phyloP scores from a whole-genome alignment of 2,329 filamentous ascomycete genomes.

The Fusarium anguioides region DNA sequence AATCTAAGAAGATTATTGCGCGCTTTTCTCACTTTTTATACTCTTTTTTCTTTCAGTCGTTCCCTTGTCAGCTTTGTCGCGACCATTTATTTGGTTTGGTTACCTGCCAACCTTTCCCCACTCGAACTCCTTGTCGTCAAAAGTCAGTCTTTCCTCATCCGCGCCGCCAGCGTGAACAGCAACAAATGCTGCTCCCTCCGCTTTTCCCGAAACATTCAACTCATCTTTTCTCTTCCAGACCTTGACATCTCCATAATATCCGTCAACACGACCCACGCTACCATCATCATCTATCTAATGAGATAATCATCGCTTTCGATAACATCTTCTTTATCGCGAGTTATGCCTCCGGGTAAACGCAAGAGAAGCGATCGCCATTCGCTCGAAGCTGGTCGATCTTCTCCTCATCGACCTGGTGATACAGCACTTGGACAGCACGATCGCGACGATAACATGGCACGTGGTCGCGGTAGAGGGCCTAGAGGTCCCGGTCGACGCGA shows the following conservation, averaged over 20 bases:
- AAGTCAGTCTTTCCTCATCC: constrained; percentile 43
- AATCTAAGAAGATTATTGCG: constrained; percentile 1
- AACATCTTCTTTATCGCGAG: constrained; percentile 39
- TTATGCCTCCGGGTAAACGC: constrained; percentile 67
- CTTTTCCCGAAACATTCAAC: constrained; percentile 20
- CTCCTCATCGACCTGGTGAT: constrained; percentile 71
- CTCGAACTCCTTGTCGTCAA: constrained; percentile 43
- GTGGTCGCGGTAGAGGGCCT: constrained; percentile 60
- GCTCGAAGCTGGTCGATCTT: constrained; percentile 64
- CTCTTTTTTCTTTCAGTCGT: constrained; percentile 35
- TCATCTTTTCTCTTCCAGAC: constrained; percentile 33
- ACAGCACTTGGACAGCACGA: constrained; percentile 68
- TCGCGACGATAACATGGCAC: constrained; percentile 60
- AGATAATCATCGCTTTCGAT: constrained; percentile 43
- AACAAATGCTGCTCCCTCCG: constrained; percentile 20
- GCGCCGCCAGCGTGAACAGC: constrained; percentile 33
- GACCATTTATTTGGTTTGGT: constrained; percentile 19
- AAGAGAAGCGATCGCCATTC: constrained; percentile 66
- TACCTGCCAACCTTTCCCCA: constrained; percentile 30
- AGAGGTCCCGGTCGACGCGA: constrained; percentile 64
- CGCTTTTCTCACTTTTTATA: constrained; percentile 1
- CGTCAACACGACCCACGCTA: constrained; percentile 12
- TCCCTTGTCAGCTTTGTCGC: constrained; percentile 38
- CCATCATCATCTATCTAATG: constrained; percentile 53
- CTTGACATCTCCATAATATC: constrained; percentile 7